Evolutionary conservation across 225 moss, liverwort and hornwort species (phyloP), one percentile per base, ranked within the genome.

Genomic region (Bryum argenteum): DNA sequence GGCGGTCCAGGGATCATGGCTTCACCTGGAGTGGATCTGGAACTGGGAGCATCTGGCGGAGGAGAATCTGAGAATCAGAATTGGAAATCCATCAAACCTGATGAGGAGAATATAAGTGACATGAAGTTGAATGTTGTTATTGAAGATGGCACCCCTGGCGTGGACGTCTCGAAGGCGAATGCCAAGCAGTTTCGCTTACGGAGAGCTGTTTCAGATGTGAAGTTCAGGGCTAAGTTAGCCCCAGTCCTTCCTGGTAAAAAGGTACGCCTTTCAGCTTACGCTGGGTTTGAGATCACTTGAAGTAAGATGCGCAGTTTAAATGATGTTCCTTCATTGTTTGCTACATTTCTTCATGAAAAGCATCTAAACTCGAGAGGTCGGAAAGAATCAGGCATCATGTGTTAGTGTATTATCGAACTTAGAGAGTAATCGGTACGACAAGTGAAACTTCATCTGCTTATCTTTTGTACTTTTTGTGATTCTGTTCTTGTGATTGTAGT

Each of bases 121-220:
- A 53, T 57, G 20, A 67, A 58, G 56, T 65, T 58, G 60, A 53
- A 39, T 63, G 15, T 6, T 60, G 42, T 47, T 54, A 75, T 67
- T 66, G 72, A 51, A 37, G 72, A 69, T 66, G 68, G 47, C 11
- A 43, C 51, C 61, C 55, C 51, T 48, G 8, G 44, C 28, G 28
- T 51, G 60, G 70, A 75, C 17, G 73, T 44, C 19, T 63, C 55
- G 19, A 78, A 76, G 59, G 11, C 15, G 44, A 68, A 68, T 61
- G 42, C 71, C 19, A 80, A 71, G 75, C 77, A 84, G 59, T 72
- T 61, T 69, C 87, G 84, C 11, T 62, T 88, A 57, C 81, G 87
- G 67, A 87, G 87, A 77, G 81, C 79, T 42, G 54, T 80, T 55
- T 88, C 87, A 68, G 87, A 84, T 71, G 45, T 75, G 74, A 74